These are phyloP conservation scores for Termitomyces sp. DNA, from an alignment of 768 basidiomycete species.

Conservation along the genomic window DNA sequence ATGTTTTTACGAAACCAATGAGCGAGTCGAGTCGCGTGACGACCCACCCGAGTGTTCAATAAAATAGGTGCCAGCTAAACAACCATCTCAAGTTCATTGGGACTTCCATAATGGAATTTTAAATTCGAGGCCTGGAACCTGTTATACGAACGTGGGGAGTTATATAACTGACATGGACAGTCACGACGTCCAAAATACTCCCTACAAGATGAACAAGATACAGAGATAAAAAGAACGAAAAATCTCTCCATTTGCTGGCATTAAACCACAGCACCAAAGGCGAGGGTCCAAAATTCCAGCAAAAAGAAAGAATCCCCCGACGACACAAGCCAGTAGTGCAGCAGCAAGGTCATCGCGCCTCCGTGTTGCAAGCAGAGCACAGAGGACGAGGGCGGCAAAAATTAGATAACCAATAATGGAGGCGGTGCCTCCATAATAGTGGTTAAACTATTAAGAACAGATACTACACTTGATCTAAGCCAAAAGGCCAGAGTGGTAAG, in stretches of 20 bases:
- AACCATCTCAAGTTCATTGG: no score
- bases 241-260: not conserved
- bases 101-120: no score
- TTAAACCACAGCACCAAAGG: not conserved
- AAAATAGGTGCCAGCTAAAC: no score
- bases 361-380: slow-evolving; percentile 58
- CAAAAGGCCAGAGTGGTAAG: slow-evolving; percentile 90
- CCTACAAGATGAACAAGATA: no score
- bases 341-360: slow-evolving; percentile 50
- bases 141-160: no score
- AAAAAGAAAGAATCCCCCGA: slow-evolving; percentile 42
- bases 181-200: no score
- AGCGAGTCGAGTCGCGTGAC: no score
- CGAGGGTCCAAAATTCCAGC: not conserved
- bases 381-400: slow-evolving; percentile 44
- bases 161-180: no score
- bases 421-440: slow-evolving; percentile 53
- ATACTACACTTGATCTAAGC: slow-evolving; percentile 98
- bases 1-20: no score
- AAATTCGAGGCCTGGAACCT: no score
- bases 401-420: slow-evolving; percentile 52
- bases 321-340: slow-evolving; percentile 58
- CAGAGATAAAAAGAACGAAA: no score
- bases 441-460: slow-evolving; percentile 87
- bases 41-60: no score